Evolutionary conservation across 805 yeast species (phyloP).

Genomic region (Blastobotrys chiropterorum): DNA sequence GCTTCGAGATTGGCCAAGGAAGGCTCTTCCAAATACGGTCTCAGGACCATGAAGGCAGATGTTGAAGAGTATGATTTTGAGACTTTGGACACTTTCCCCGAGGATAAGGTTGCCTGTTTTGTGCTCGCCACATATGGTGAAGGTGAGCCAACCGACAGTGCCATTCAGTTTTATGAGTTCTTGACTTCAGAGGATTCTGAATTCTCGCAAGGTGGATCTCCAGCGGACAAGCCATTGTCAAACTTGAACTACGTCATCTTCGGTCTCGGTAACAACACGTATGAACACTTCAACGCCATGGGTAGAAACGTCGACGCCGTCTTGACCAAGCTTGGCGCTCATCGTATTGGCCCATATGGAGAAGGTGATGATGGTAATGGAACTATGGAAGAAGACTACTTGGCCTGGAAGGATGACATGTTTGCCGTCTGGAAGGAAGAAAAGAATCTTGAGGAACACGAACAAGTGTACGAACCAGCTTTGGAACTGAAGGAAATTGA

Average conservation of each 20-base stretch:
- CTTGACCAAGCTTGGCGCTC: constrained; percentile 61
- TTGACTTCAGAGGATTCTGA: constrained; percentile 47
- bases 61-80: constrained; percentile 85
- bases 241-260: constrained; percentile 67
- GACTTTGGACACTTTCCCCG: constrained; percentile 56
- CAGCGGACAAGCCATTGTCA: constrained; percentile 34
- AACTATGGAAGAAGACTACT: constrained; percentile 89
- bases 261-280: constrained; percentile 92
- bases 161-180: constrained; percentile 71
- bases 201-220: constrained; percentile 34
- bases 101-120: constrained; percentile 58
- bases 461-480: constrained; percentile 70
- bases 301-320: constrained; percentile 48
- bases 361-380: constrained; percentile 95
- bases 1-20: constrained; percentile 89
- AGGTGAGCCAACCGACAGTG: constrained; percentile 97
- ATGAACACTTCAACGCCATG: constrained; percentile 85
- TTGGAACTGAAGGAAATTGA: constrained; percentile 30
- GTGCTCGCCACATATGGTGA: constrained; percentile 94
- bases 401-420: constrained; percentile 83
- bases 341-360: constrained; percentile 68
- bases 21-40: constrained; percentile 70
- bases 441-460: constrained; percentile 71
- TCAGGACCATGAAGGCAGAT: constrained; percentile 80
- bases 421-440: constrained; percentile 59